Evolutionary conservation across 192 early-diverging fungal genomes (phyloP).

Genomic region (Jimgerdemannia lactiflua): DNA sequence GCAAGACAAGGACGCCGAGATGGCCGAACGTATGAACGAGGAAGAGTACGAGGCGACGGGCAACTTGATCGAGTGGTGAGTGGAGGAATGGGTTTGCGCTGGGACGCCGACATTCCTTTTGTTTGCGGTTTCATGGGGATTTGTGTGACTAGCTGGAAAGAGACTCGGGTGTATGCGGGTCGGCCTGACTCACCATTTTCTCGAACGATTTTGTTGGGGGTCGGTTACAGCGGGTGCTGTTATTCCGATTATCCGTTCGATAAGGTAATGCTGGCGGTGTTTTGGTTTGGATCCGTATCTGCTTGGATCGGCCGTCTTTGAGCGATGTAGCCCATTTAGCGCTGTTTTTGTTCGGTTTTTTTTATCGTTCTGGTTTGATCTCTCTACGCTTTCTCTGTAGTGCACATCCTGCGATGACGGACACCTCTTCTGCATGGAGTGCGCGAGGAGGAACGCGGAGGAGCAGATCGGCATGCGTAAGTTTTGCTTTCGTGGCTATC

Average conservation of each 20-base stretch:
- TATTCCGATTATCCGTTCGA: constrained; percentile 37
- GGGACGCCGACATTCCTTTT: too few relatives aligned
- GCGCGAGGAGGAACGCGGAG: constrained; percentile 47
- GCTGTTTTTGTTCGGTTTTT: too few relatives aligned
- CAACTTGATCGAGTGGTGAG: not conserved
- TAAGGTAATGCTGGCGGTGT: constrained; percentile 23
- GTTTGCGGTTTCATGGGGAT: too few relatives aligned
- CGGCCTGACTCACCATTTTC: too few relatives aligned
- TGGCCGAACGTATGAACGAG: not conserved
- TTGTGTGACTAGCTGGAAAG: too few relatives aligned
- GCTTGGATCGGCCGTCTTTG: too few relatives aligned
- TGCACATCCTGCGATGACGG: constrained; percentile 45
- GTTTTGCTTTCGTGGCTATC: too few relatives aligned
- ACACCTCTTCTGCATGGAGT: constrained; percentile 51
- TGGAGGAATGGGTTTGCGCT: not conserved
- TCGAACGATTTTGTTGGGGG: not conserved
- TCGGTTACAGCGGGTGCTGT: constrained; percentile 42
- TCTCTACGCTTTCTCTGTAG: not conserved
- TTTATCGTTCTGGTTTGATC: too few relatives aligned
- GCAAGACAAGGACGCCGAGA: not conserved
- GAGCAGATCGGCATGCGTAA: constrained; percentile 33
- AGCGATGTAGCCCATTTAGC: too few relatives aligned
- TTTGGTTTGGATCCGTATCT: too few relatives aligned
- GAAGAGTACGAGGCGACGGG: not conserved
- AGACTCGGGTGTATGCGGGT: too few relatives aligned